These are phyloP conservation scores for Lactifluus echinatus DNA, from an alignment of 768 basidiomycete species.

Conservation along the genomic window DNA sequence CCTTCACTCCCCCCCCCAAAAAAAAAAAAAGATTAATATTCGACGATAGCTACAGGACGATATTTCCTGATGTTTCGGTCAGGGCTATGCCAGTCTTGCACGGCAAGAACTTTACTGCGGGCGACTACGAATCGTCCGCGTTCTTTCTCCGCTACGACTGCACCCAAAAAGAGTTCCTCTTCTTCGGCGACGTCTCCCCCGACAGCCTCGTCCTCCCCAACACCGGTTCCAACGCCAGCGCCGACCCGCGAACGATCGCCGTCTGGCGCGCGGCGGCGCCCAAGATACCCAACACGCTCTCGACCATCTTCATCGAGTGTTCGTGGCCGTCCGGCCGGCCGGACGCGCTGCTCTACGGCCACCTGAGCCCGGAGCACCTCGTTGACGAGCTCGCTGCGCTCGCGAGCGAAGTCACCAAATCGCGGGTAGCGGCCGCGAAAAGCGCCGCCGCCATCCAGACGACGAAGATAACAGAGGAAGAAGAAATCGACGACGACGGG, in stretches of 20 bases:
- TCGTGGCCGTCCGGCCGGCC: slow-evolving; percentile 73
- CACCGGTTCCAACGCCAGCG: not conserved
- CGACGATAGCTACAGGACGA: slow-evolving; percentile 43
- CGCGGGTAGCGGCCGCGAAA: slow-evolving; percentile 29
- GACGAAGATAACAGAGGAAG: not conserved
- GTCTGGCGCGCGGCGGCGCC: slow-evolving; percentile 82
- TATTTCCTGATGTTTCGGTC: slow-evolving; percentile 52
- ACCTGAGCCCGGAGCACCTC: slow-evolving; percentile 76
- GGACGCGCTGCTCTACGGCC: slow-evolving; percentile 68
- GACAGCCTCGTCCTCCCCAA: slow-evolving; percentile 49
- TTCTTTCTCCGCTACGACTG: slow-evolving; percentile 74
- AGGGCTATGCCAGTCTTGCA: slow-evolving; percentile 65
- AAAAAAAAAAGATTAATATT: slow-evolving; percentile 37
- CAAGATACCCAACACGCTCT: slow-evolving; percentile 59
- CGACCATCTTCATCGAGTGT: slow-evolving; percentile 91
- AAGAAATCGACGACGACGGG: not conserved
- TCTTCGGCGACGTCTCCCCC: slow-evolving; percentile 93
- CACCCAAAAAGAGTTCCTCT: slow-evolving; percentile 64
- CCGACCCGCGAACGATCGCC: slow-evolving; percentile 46
- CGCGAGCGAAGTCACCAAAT: slow-evolving; percentile 58
- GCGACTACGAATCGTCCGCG: slow-evolving; percentile 67
- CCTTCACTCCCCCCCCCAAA: not conserved
- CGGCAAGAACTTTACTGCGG: slow-evolving; percentile 44
- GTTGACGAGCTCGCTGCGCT: slow-evolving; percentile 63
- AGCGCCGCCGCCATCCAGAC: not conserved